Percentiles rank a stretch among this genome's conserved stretches.
Conservation (phyloP, 2,329 filamentous ascomycete genomes). For the Reticulascus tulasneorum region DNA sequence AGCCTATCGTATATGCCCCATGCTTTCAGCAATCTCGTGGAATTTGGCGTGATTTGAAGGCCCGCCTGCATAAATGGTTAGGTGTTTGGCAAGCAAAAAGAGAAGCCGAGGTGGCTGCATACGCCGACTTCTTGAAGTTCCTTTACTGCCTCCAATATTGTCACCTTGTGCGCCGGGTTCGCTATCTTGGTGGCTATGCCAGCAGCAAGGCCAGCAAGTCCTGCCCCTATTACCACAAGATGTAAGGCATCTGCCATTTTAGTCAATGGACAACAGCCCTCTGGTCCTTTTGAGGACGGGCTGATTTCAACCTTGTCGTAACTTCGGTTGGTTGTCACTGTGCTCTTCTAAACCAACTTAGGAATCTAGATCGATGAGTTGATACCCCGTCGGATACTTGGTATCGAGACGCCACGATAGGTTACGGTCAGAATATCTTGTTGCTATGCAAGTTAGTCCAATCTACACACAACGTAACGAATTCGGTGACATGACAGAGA, state of each 20-base stretch:
- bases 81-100: not conserved
- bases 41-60: constrained; percentile 16
- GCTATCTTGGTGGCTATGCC: constrained; percentile 10
- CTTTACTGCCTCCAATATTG: constrained; percentile 15
- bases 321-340: no score
- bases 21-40: constrained; percentile 12
- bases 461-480: no score
- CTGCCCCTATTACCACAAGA: constrained; percentile 11
- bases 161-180: constrained; percentile 13
- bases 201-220: constrained; percentile 9
- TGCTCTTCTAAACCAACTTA: no score
- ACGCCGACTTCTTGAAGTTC: constrained; percentile 17
- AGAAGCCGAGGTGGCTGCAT: not conserved
- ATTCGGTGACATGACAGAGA: no score
- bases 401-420: no score
- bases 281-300: no score
- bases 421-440: no score
- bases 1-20: constrained; percentile 11
- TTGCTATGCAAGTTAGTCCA: no score
- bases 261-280: no score
- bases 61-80: constrained; percentile 9
- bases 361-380: no score
- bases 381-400: no score
- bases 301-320: no score
- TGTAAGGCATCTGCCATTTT: constrained; percentile 5